Evolutionary conservation across 208 protist genomes (phyloP), one percentile per base, ranked within the genome.

Genomic region (Herpetomonas tarakana): DNA sequence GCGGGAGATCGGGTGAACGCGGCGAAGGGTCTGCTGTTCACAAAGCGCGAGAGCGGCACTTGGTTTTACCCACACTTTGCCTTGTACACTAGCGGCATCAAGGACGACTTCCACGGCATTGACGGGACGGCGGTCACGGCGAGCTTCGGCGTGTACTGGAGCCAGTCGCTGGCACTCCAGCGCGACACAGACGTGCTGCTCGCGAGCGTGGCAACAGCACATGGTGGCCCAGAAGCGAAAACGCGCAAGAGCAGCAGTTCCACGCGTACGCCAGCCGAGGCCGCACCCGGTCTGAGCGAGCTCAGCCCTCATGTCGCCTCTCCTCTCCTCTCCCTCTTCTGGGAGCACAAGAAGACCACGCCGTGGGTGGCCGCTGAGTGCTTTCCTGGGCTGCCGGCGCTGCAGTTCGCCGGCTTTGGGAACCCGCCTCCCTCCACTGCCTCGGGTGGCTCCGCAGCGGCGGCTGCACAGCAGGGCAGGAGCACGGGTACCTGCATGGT

Each of bases 41-140:
- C 50, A 19, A 75, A 78, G 49, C 77, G 75, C 26, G 47, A 78
- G 3, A 49, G 19, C n/a, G 11, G 60, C 2, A 47, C 45, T 3
- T 95, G 89, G 89, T 92, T 91, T 74, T 92, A 88, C 61, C 89
- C 89, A 6, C 74, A 31, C 11, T 75, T 86, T 55, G 71, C 80
- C 29, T 45, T 76, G 19, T 53, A 54, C 16, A n/a, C n/a, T n/a
- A 86, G 86, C 11, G 55, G 64, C 4, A 30, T 83, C 0, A 67
- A 75, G 14, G 72, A 79, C 25, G 74, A 76, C 29, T 82, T 85
- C 45, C 78, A 83, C 59, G 73, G 76, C 26, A 83, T 91, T 61
- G 52, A 65, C 26, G 60, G 66, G 38, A 58, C 68, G 16, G 52
- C 57, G 3, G 88, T 77, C 2, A 82, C 70, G 9, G 44, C 44